Evolutionary conservation across 2,329 filamentous ascomycete species (phyloP), one percentile per base, ranked within the genome.

Genomic region (Pseudocercospora macadamiae): DNA sequence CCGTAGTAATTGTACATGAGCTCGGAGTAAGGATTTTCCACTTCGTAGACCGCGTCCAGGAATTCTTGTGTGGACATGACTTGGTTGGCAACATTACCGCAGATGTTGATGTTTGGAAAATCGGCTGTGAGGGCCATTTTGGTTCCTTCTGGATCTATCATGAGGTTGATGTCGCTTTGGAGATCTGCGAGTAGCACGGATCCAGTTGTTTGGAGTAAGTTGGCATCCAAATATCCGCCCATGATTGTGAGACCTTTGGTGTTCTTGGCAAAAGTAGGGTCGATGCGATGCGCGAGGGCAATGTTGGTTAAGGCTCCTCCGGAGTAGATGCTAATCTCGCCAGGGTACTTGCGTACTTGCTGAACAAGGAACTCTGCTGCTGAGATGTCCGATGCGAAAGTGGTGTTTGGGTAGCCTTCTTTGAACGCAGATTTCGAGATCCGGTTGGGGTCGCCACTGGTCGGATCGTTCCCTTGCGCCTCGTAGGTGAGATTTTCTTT

Each of bases 81-180:
- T 63, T 79, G 75, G 66, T 81, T 81, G n/a, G 79, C 79, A 39
- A 74, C 76, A 59, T 81, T 80, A 2, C 78, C 76, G 10, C 74
- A 77, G 55, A 81, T 72, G 25, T 75, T 69, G 59, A 71, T 81
- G 36, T 75, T 76, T 5, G 77, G 77, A 62, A 81, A 82, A 26
- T 74, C 66, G 5, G 80, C 79, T 1, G 75, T 80, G 16, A 83
- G 64, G 0, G 78, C 78, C 51, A 82, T 80, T 62, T 82, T 81
- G 16, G 78, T 71, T 2, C 75, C 78, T 67, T 82, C 80, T 1
- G 80, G 79, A 53, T 83, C 80, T 37, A 81, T 76, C 73, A 80
- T 81, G 2, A 82, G 67, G 67, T 82, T 83, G 66, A 81, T 79
- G 61, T 79, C 68, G 42, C 61, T 71, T 52, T 70, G 67, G n/a